These are phyloP conservation scores for Flaveria trinervia DNA, from an alignment of 129 eudicot genomes.

Conservation along the genomic window DNA sequence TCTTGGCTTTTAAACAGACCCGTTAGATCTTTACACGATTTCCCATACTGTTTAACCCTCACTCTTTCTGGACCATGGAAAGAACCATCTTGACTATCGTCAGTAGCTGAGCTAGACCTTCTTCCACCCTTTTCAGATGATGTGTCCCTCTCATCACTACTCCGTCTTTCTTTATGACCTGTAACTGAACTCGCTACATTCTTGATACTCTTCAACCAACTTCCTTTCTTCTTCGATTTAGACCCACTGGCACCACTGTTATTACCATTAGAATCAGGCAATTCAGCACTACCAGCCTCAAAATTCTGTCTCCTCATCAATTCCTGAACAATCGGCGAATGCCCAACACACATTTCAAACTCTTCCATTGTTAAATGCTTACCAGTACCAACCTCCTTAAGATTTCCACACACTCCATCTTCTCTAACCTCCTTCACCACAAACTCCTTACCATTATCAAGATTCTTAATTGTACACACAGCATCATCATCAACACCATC, in stretches of 20 bases:
- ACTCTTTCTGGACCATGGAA: constrained; percentile 92
- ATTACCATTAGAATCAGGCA: constrained; percentile 35
- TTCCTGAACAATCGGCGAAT: constrained; percentile 94
- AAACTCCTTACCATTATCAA: constrained; percentile 94
- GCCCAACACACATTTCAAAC: constrained; percentile 87
- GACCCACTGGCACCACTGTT: constrained; percentile 51
- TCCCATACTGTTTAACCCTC: constrained; percentile 81
- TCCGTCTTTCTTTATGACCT: constrained; percentile 74
- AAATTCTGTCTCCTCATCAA: constrained; percentile 93
- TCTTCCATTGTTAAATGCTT: constrained; percentile 91
- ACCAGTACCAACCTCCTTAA: constrained; percentile 87
- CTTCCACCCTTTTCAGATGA: constrained; percentile 95
- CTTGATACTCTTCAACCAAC: constrained; percentile 80
- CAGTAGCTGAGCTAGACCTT: constrained; percentile 94
- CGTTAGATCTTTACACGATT: constrained; percentile 77
- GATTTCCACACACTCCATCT: constrained; percentile 78
- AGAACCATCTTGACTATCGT: constrained; percentile 90
- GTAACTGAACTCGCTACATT: constrained; percentile 83
- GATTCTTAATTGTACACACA: constrained; percentile 74
- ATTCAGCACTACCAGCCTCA: constrained; percentile 59
- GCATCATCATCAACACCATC: constrained; percentile 34
- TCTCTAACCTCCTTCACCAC: constrained; percentile 89
- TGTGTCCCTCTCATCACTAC: constrained; percentile 93
- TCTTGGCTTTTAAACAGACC: constrained; percentile 83
- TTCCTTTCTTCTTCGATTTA: constrained; percentile 69